phyloP scores from a whole-genome alignment of 306 rosid genomes.

The Quercus parvula region DNA sequence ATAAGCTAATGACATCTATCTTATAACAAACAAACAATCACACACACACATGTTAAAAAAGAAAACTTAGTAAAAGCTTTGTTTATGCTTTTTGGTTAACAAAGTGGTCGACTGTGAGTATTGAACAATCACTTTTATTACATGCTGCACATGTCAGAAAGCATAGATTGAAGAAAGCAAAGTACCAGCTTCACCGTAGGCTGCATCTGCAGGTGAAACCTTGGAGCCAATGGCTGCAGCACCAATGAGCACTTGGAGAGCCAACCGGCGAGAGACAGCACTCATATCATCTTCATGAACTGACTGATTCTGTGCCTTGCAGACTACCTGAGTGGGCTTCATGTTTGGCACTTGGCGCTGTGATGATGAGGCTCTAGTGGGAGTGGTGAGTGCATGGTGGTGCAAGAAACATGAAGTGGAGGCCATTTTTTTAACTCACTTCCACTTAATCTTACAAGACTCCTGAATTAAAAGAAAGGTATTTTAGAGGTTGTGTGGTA shows the following conservation, averaged over 20 bases:
- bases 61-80: too few relatives aligned
- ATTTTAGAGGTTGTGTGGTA: neutral
- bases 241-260: conserved; percentile 79
- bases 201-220: conserved; percentile 93
- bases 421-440: conserved; percentile 46
- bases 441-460: neutral
- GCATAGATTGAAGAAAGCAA: neutral
- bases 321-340: conserved; percentile 54
- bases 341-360: conserved; percentile 48
- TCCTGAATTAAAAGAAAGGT: conserved; percentile 8
- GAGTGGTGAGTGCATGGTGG: conserved; percentile 67
- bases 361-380: conserved; percentile 46
- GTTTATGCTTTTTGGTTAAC: too few relatives aligned
- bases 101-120: too few relatives aligned
- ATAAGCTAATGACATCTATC: too few relatives aligned
- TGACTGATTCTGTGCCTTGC: conserved; percentile 80
- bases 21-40: too few relatives aligned
- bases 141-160: neutral
- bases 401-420: conserved; percentile 83
- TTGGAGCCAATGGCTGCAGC: conserved; percentile 83
- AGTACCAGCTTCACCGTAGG: conserved; percentile 90
- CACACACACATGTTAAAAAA: too few relatives aligned
- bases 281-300: conserved; percentile 35
- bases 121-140: too few relatives aligned
- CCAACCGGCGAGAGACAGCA: conserved; percentile 72